Base-by-base conservation (phyloP, 805 yeast genomes). In the Candida ovalis region DNA sequence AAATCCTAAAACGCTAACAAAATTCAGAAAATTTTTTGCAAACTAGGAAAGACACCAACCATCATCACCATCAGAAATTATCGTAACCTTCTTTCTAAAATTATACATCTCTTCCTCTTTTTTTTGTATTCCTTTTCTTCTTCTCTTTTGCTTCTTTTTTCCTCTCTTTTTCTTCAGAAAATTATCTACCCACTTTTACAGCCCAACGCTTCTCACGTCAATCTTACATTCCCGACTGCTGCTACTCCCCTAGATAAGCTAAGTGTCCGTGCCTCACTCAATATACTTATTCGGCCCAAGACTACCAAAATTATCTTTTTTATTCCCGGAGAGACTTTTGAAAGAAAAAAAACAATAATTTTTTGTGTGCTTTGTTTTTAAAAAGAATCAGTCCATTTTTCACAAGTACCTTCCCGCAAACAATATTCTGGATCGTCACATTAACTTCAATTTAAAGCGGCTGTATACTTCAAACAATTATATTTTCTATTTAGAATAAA, bases 331-430 rank as follows among this genome's bases (percentile, higher is more conserved):
- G 35, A n/a, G n/a, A n/a, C 35, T 17, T 12, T 4, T 30, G 17
- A 10, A 5, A 6, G 15, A 12, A 30, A 25, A 10, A 10, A 13
- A 30, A 30, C 17, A 13, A 12, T 30, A 5, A 5, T 15, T 10
- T 12, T 30, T 17, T 30, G 35, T 7, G 35, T 30, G 15, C 15
- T 30, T 12, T 5, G 15, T 17, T 4, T 12, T 4, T 12, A 12
- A 30, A 13, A 35, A 35, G 38, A 35, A 35, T 35, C 38, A 35
- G 38, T 35, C 38, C 38, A 35, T 35, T 35, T 35, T 35, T 35
- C 6, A 10, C 4, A 4, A 4, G 6, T 18, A 4, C 38, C 21
- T 35, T 17, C 15, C 15, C 5, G 35, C 15, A 30, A 30, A 12
- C 35, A 30, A 30, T 17, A 7, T 30, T 30, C 15, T 30, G 35